Conservation (phyloP, 2,329 filamentous ascomycete genomes). For the Thielaviopsis euricoi region DNA sequence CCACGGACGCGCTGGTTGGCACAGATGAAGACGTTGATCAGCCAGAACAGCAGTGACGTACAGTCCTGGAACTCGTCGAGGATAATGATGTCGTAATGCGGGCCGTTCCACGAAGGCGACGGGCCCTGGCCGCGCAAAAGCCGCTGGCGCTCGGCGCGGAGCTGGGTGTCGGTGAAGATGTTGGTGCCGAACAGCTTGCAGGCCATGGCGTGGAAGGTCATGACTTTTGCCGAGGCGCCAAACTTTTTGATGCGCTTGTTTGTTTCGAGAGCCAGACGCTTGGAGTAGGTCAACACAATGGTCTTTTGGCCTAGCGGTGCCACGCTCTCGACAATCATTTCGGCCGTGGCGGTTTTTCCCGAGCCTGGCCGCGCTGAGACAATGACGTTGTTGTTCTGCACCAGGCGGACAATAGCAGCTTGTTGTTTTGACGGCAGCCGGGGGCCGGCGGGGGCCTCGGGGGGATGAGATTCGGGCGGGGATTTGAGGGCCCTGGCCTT, state of each 20-base stretch:
- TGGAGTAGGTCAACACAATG: slow-evolving; percentile 17
- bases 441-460: background rate
- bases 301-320: slow-evolving; percentile 14
- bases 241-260: slow-evolving; percentile 14
- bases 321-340: slow-evolving; percentile 15
- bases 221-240: slow-evolving; percentile 12
- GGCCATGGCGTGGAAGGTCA: slow-evolving; percentile 18
- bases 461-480: background rate
- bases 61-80: slow-evolving; percentile 21
- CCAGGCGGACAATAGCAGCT: slow-evolving; percentile 16
- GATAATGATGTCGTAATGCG: slow-evolving; percentile 18
- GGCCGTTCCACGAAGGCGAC: slow-evolving; percentile 14
- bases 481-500: background rate
- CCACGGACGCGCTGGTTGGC: slow-evolving; percentile 13
- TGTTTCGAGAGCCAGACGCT: slow-evolving; percentile 16
- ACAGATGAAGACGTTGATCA: slow-evolving; percentile 15
- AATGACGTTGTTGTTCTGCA: slow-evolving; percentile 16
- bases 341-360: slow-evolving; percentile 19
- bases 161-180: slow-evolving; percentile 13
- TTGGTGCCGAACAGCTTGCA: slow-evolving; percentile 13
- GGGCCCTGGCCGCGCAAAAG: slow-evolving; percentile 1
- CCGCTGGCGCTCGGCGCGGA: slow-evolving; percentile 11
- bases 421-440: slow-evolving; percentile 14
- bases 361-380: slow-evolving; percentile 20
- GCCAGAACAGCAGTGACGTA: slow-evolving; percentile 16